Percentiles rank a stretch among this genome's conserved stretches.
phyloP scores from a whole-genome alignment of 148 eudicot genomes.

The Rheum nobile region DNA sequence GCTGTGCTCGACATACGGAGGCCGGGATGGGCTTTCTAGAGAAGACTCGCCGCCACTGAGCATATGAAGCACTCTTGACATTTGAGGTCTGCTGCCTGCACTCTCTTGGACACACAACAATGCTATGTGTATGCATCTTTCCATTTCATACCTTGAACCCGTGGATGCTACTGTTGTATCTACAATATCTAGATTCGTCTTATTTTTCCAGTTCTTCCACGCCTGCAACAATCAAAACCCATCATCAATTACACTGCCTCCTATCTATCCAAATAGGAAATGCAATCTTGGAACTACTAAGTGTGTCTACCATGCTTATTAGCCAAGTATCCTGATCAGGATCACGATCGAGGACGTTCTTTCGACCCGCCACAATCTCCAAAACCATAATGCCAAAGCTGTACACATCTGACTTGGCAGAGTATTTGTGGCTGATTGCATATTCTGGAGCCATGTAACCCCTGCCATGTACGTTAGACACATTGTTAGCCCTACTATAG shows the following conservation, averaged over 20 bases:
- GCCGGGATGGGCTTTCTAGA: background rate
- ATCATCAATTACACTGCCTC: background rate
- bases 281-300: background rate
- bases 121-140: background rate
- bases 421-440: background rate
- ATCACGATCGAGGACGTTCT: background rate
- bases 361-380: background rate
- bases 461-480: background rate
- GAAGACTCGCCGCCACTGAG: background rate
- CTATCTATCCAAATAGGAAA: background rate
- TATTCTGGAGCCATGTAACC: background rate
- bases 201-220: background rate
- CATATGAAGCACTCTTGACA: background rate
- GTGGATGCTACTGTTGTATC: background rate
- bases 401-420: background rate
- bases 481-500: background rate
- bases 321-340: background rate
- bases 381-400: background rate
- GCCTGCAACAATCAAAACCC: conserved; percentile 1
- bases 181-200: background rate
- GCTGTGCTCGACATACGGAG: background rate
- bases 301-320: background rate
- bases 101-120: background rate
- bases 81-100: background rate
- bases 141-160: background rate